A percentile compares a stretch with the other conserved stretches of the same genome.
Evolutionary conservation across 306 rosid genomes (phyloP).

Genomic region (Prunus mongolica): DNA sequence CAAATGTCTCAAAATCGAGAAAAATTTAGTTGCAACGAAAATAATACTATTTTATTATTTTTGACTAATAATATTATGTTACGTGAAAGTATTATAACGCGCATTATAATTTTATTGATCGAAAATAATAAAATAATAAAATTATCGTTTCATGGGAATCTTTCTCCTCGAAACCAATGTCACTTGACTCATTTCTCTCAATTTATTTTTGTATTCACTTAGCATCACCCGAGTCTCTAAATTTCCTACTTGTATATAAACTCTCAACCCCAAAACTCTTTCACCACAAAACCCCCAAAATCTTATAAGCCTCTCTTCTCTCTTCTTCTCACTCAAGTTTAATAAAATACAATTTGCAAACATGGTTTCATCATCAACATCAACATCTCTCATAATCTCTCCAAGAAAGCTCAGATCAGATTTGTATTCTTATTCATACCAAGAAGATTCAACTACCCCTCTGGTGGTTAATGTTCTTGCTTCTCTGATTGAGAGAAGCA

Average conservation of each 20-base stretch:
- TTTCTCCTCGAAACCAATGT: conserved; percentile 15
- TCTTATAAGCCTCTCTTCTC: not conserved
- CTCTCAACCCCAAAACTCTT: conserved; percentile 13
- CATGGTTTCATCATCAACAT: conserved; percentile 31
- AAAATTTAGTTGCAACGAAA: accelerated
- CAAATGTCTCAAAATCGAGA: conserved; percentile 17
- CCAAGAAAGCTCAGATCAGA: conserved; percentile 81
- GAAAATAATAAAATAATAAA: too few relatives aligned
- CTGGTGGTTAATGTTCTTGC: conserved; percentile 71
- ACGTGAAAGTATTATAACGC: accelerated
- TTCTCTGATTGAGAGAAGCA: conserved; percentile 74
- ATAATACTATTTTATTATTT: accelerated
- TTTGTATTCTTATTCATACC: conserved; percentile 66
- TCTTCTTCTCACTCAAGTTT: not conserved
- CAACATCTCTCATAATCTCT: conserved; percentile 45
- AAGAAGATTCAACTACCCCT: conserved; percentile 61
- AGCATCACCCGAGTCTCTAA: conserved; percentile 6
- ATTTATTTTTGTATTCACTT: not conserved
- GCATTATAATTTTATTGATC: accelerated
- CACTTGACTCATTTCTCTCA: not conserved
- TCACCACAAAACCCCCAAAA: conserved; percentile 22
- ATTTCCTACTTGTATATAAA: conserved; percentile 29
- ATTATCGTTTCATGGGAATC: too few relatives aligned
- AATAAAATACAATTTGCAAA: not conserved
- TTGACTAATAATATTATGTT: too few relatives aligned